Evolutionary conservation across 768 basidiomycete genomes (phyloP).

Genomic region (Lentinula sp.): DNA sequence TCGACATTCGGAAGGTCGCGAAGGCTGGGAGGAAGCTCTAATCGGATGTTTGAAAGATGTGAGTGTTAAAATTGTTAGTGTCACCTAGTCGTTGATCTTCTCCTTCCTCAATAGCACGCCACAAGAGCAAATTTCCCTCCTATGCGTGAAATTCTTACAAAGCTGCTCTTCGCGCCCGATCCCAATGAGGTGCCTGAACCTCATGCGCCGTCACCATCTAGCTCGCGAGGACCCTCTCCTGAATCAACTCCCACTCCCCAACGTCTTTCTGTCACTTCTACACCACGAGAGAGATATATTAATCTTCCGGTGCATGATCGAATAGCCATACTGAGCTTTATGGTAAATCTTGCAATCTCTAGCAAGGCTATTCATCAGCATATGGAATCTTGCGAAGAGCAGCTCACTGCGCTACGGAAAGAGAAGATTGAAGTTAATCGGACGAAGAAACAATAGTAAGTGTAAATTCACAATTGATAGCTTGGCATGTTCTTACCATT

Average conservation of each 20-base stretch:
- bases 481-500: conserved; percentile 4
- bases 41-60: conserved; percentile 89
- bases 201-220: conserved; percentile 40
- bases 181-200: conserved; percentile 12
- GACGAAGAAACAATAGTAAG: conserved; percentile 82
- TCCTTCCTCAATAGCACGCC: conserved; percentile 54
- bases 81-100: conserved; percentile 2
- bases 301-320: conserved; percentile 71
- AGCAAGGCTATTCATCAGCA: conserved; percentile 84
- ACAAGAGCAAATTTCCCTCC: conserved; percentile 66
- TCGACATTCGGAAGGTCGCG: conserved; percentile 64
- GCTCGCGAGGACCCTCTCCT: conserved; percentile 41
- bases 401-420: conserved; percentile 88
- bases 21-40: conserved; percentile 90
- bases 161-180: conserved; percentile 67
- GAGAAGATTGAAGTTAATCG: conserved; percentile 95
- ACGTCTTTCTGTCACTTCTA: conserved; percentile 33
- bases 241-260: conserved; percentile 23
- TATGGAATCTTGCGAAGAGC: conserved; percentile 87
- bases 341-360: conserved; percentile 86
- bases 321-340: conserved; percentile 79
- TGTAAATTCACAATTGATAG: conserved; percentile 11
- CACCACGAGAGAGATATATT: conserved; percentile 67
- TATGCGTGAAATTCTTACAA: conserved; percentile 64
- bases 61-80: conserved; percentile 25